Conservation (phyloP, 768 basidiomycete genomes). For the Boletus edulis region DNA sequence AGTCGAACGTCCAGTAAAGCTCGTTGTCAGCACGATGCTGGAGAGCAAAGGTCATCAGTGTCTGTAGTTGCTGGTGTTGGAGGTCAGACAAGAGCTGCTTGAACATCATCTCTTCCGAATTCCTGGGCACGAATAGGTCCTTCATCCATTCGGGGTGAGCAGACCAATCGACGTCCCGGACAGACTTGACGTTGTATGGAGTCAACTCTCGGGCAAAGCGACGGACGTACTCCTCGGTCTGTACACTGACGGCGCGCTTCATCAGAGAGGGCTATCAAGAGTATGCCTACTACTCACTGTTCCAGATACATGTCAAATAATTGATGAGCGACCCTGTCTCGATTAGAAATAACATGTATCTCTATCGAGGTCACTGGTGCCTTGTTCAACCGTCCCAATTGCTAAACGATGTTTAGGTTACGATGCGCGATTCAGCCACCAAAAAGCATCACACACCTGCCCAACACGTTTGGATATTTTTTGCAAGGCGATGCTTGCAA, state of each 20-base stretch:
- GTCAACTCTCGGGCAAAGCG: slow-evolving; percentile 44
- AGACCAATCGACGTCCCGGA: slow-evolving; percentile 42
- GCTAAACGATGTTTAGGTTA: slow-evolving; percentile 34
- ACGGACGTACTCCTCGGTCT: slow-evolving; percentile 45
- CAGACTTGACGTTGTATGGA: slow-evolving; percentile 41
- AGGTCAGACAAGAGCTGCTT: slow-evolving; percentile 23
- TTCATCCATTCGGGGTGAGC: slow-evolving; percentile 32
- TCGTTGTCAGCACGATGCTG: slow-evolving; percentile 55
- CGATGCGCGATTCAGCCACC: not conserved
- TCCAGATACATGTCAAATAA: slow-evolving; percentile 68
- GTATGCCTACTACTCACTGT: slow-evolving; percentile 53
- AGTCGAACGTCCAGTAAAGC: slow-evolving; percentile 49
- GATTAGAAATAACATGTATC: slow-evolving; percentile 67
- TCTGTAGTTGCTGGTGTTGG: slow-evolving; percentile 16
- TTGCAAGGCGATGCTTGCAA: slow-evolving; percentile 59
- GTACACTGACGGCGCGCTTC: slow-evolving; percentile 33
- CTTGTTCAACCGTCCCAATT: slow-evolving; percentile 57
- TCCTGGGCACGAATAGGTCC: slow-evolving; percentile 31
- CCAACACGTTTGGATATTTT: slow-evolving; percentile 57
- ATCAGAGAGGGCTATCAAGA: not conserved
- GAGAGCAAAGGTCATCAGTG: slow-evolving; percentile 27
- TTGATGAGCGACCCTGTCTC: slow-evolving; percentile 64
- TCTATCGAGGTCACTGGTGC: slow-evolving; percentile 53
- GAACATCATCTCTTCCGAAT: slow-evolving; percentile 13
- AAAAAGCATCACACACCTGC: slow-evolving; percentile 34